Evolutionary conservation across 495 filamentous ascomycete species (phyloP).

Genomic region (Talaromyces ruber): DNA sequence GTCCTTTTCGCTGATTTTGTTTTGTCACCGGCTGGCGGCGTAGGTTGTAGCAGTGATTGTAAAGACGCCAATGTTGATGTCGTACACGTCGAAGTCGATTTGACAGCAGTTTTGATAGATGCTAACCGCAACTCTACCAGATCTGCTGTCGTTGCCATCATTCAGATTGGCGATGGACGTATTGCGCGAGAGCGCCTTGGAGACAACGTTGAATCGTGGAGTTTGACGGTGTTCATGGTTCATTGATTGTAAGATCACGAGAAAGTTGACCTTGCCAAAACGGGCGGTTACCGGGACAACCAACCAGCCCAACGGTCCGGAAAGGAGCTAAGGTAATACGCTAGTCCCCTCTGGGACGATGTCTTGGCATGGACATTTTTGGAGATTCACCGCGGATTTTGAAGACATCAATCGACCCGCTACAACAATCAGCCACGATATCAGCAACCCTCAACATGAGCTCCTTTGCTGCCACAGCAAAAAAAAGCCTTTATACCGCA

Average conservation of each 20-base stretch:
- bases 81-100: conserved; percentile 40
- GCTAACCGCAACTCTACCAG: conserved; percentile 25
- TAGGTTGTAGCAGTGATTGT: conserved; percentile 32
- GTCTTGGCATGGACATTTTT: neutral
- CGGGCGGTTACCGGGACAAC: conserved; percentile 6
- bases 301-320: neutral
- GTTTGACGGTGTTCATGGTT: neutral
- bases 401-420: neutral
- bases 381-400: neutral
- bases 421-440: neutral
- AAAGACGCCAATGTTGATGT: conserved; percentile 36
- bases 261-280: conserved; percentile 1
- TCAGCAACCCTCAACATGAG: neutral
- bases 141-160: conserved; percentile 33
- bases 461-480: neutral
- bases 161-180: neutral
- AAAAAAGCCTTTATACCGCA: neutral
- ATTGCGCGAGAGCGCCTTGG: neutral
- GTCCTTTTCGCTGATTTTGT: neutral
- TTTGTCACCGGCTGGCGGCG: conserved; percentile 17
- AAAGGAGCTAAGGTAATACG: neutral
- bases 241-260: neutral
- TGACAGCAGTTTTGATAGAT: conserved; percentile 40
- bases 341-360: neutral
- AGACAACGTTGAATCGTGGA: neutral